A percentile compares a stretch with the other conserved stretches of the same genome.
phyloP scores from a whole-genome alignment of 805 yeast species.

The Limtongia smithiae region DNA sequence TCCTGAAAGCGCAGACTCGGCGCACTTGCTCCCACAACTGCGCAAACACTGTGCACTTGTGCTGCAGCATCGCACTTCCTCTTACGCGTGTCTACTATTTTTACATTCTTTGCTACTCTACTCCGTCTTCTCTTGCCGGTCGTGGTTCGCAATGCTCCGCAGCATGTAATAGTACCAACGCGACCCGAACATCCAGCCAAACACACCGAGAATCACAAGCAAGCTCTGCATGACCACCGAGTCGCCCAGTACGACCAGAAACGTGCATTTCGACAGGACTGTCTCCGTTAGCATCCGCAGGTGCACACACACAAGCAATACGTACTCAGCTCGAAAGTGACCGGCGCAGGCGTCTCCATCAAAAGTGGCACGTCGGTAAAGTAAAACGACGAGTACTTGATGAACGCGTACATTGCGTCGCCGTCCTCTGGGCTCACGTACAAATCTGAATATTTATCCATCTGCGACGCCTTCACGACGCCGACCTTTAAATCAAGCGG shows the following conservation, averaged over 20 bases:
- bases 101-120: background rate
- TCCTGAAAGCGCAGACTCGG: too few relatives aligned
- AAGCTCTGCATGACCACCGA: constrained; percentile 23
- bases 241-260: constrained; percentile 24
- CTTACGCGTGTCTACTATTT: too few relatives aligned
- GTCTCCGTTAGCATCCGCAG: background rate
- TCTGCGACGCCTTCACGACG: constrained; percentile 19
- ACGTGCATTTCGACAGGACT: constrained; percentile 29
- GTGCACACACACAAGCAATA: background rate
- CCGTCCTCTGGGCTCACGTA: constrained; percentile 14
- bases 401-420: constrained; percentile 21
- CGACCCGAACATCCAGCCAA: constrained; percentile 24
- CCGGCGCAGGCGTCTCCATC: constrained; percentile 23
- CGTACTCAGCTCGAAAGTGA: constrained; percentile 24
- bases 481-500: constrained; percentile 27
- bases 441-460: constrained; percentile 17
- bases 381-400: constrained; percentile 25
- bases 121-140: background rate
- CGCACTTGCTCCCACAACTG: too few relatives aligned
- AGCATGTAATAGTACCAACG: constrained; percentile 13
- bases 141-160: constrained; percentile 4
- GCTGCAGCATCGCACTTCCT: too few relatives aligned
- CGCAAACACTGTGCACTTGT: too few relatives aligned
- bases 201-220: constrained; percentile 18
- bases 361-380: constrained; percentile 16